Evolutionary conservation across 106 monocot species (phyloP), one percentile per base, ranked within the genome.

Genomic region (Acorus gramineus): DNA sequence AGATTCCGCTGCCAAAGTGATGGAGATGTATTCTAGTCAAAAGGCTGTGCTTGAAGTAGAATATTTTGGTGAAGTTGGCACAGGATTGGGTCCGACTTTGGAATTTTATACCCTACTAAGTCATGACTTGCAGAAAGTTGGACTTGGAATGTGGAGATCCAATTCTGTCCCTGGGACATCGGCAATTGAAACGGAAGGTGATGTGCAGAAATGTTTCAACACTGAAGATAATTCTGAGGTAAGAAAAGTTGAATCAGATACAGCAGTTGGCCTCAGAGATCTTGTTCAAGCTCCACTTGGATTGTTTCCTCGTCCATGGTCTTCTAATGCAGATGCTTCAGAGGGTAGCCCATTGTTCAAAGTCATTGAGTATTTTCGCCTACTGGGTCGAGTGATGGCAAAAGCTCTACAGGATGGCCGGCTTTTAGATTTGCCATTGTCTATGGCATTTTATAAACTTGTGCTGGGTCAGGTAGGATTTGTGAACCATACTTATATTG

Each of bases 31-130:
- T 70, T 87, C 91, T 8, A 84, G 91, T 64, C 87, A 92, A 56
- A 98, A 92, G 69, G 83, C 92, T 68, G 98, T 98, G 49, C 85
- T 98, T 74, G 98, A 98, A 75, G 98, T 98, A 8, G 98, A 98
- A 72, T 98, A 98, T 77, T 98, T 98, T 83, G 98, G 98, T 52
- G 98, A 98, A 66, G 92, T 98, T 62, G 98, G 98, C 43, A 91
- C 91, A 42, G 98, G 98, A 60, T 78, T 92, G 59, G 98, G 98
- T 62, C 98, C 98, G 59, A 98, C 98, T 3, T 64, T 98, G 48
- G 98, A 98, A 76, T 98, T 98, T 52, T 98, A 98, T 77, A 92
- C 98, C 60, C 88, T 98, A 6, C 74, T 98, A 53, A 98, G 98
- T 67, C 98, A 88, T 74, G 98, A 98, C 47, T 67, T 98, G 49